These are phyloP conservation scores for Diaporthe sp. DNA, from an alignment of 2,329 filamentous ascomycete species.

Conservation along the genomic window DNA sequence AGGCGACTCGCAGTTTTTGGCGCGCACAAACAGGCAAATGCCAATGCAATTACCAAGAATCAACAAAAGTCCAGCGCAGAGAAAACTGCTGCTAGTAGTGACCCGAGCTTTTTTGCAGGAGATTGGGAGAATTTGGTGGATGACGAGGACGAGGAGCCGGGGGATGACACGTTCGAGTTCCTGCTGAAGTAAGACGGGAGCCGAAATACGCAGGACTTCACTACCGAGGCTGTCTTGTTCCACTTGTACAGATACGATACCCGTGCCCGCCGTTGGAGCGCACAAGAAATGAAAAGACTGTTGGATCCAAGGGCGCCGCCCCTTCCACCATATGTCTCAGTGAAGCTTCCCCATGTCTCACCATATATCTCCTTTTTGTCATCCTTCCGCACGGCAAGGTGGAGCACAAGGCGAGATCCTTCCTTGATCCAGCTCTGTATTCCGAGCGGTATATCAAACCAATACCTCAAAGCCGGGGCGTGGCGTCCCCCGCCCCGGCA, in stretches of 20 bases:
- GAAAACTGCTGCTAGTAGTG: background rate
- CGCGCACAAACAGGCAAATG: slow-evolving; percentile 2
- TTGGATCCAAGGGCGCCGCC: slow-evolving; percentile 23
- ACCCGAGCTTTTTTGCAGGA: background rate
- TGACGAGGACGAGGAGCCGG: slow-evolving; percentile 27
- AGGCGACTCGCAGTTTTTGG: slow-evolving; percentile 18
- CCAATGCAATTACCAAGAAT: background rate
- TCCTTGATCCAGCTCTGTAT: slow-evolving; percentile 80
- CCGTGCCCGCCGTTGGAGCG: slow-evolving; percentile 13
- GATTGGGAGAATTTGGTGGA: background rate
- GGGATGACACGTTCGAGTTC: slow-evolving; percentile 35
- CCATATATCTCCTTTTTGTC: slow-evolving; percentile 7
- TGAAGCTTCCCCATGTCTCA: slow-evolving; percentile 29
- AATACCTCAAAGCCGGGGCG: slow-evolving; percentile 19
- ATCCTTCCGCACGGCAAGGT: slow-evolving; percentile 75
- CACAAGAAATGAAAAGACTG: slow-evolving; percentile 26
- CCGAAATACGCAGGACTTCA: background rate
- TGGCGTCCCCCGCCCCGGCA: slow-evolving; percentile 28
- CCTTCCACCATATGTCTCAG: slow-evolving; percentile 22
- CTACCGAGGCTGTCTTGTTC: background rate
- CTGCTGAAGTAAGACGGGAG: background rate
- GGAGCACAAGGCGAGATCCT: slow-evolving; percentile 80
- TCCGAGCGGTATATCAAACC: slow-evolving; percentile 75
- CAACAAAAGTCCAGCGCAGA: background rate
- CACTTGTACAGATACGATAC: slow-evolving; percentile 34